Evolutionary conservation across 2,329 filamentous ascomycete species (phyloP).

Genomic region (Alternaria solani): DNA sequence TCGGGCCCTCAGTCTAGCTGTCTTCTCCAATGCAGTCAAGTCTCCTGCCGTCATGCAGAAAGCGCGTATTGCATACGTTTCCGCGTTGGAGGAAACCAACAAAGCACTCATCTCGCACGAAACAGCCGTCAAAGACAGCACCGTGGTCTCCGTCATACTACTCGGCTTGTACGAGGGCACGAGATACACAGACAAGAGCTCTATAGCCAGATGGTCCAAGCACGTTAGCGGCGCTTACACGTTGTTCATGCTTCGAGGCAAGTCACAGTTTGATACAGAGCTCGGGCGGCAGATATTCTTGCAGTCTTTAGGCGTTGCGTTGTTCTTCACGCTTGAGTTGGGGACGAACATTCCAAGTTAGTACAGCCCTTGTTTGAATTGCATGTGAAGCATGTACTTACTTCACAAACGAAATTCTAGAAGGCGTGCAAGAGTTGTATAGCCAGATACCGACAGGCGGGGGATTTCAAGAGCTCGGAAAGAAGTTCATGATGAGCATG

Average conservation of each 20-base stretch:
- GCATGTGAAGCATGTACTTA: neutral
- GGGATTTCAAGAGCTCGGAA: conserved; percentile 18
- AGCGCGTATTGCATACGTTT: conserved; percentile 35
- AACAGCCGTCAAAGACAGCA: conserved; percentile 35
- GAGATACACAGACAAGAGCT: conserved; percentile 34
- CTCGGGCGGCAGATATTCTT: conserved; percentile 38
- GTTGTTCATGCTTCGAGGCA: conserved; percentile 44
- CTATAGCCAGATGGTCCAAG: conserved; percentile 42
- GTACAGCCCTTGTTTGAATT: neutral
- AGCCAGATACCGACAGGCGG: conserved; percentile 6
- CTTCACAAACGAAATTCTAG: conserved; percentile 16
- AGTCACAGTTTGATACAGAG: conserved; percentile 30
- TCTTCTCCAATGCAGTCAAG: conserved; percentile 37
- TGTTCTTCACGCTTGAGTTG: conserved; percentile 34
- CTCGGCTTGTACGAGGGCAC: conserved; percentile 48
- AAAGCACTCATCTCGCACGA: conserved; percentile 26
- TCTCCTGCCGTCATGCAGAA: conserved; percentile 31
- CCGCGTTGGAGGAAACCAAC: conserved; percentile 37
- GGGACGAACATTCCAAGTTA: conserved; percentile 10
- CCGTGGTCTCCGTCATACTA: conserved; percentile 41
- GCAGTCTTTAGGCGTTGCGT: conserved; percentile 38
- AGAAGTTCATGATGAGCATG: conserved; percentile 29
- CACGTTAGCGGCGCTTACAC: conserved; percentile 46
- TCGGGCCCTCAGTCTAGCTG: conserved; percentile 35
- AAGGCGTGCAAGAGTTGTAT: conserved; percentile 34